Base-by-base conservation (phyloP, 2,329 filamentous ascomycete genomes). In the Neonectria ditissima region DNA sequence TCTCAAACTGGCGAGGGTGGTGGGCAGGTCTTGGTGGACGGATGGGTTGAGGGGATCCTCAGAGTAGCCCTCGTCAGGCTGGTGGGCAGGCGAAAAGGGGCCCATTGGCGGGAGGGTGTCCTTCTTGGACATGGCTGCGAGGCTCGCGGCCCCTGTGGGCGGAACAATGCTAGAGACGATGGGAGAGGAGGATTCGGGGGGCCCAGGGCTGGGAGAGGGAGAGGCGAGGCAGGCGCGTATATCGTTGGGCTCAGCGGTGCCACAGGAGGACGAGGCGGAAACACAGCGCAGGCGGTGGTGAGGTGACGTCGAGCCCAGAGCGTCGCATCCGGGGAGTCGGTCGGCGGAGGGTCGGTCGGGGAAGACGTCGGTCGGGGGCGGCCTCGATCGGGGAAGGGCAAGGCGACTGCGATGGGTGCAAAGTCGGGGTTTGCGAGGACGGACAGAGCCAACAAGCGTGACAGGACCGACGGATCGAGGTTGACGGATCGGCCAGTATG, bases 31-130 rank as follows among this genome's bases (percentile, higher is more conserved):
- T 71, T 71, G 70, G 70, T 74, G 70, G 6, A 74, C 69, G 57
- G 78, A 76, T 11, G 82, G 79, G 68, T 83, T 85, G 55, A 89
- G 78, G 62, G 86, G 86, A 69, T 94, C 92, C 76, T 96, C 92
- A 6, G 92, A 94, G 77, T 96, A 97, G 73, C 93, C 93, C 80
- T 97, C 93, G 80, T 97, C 93, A 62, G 93, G 86, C 77, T 89
- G 83, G 63, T 85, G 83, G 16, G 77, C 83, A 69, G 86, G 83
- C 32, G 86, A 78, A 65, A 83, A 82, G 48, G 80, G 73, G 71
- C 84, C 81, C 81, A 84, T 83, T 50, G 68, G 65, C 62, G 67
- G 65, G 22, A 71, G 65, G 39, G 63, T 67, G 53, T 76, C 71
- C 53, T 70, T 66, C 61, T 73, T 75, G 37, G 74, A 70, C 75